phyloP scores from a whole-genome alignment of 164 flowering plant genomes.

The Vitis rotundifolia region DNA sequence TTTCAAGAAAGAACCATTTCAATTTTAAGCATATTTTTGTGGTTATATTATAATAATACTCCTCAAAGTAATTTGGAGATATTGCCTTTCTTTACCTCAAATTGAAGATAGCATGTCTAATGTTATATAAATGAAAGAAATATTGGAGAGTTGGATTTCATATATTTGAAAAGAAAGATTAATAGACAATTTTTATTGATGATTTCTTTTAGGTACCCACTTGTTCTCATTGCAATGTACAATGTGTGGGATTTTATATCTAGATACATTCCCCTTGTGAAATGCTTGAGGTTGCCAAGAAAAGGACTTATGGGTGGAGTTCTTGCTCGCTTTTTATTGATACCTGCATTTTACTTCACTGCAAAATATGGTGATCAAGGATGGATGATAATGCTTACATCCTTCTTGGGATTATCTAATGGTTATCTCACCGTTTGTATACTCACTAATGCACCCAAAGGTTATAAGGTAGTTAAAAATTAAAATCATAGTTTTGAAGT shows the following conservation, averaged over 20 bases:
- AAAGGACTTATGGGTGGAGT: constrained; percentile 41
- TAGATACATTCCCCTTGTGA: constrained; percentile 49
- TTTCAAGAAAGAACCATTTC: too few relatives aligned
- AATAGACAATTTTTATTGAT: too few relatives aligned
- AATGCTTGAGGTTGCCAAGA: constrained; percentile 41
- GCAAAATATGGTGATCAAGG: constrained; percentile 68
- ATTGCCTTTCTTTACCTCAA: too few relatives aligned
- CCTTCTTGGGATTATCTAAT: constrained; percentile 56
- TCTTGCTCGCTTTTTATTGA: constrained; percentile 46
- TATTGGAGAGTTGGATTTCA: too few relatives aligned
- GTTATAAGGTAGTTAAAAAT: constrained; percentile 49
- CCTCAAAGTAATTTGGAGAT: too few relatives aligned
- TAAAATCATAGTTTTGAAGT: not conserved
- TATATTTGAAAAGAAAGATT: too few relatives aligned
- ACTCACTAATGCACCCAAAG: constrained; percentile 59
- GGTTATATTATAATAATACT: too few relatives aligned
- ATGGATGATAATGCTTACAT: constrained; percentile 60
- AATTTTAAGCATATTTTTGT: too few relatives aligned
- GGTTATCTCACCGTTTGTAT: constrained; percentile 69
- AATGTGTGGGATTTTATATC: constrained; percentile 51
- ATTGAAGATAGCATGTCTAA: too few relatives aligned
- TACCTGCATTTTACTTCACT: constrained; percentile 65
- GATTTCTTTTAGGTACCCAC: constrained; percentile 43
- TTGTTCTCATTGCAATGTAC: constrained; percentile 56
- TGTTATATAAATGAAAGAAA: too few relatives aligned